Evolutionary conservation across 495 filamentous ascomycete species (phyloP), one percentile per base, ranked within the genome.

Genomic region (Penicillium canariense): DNA sequence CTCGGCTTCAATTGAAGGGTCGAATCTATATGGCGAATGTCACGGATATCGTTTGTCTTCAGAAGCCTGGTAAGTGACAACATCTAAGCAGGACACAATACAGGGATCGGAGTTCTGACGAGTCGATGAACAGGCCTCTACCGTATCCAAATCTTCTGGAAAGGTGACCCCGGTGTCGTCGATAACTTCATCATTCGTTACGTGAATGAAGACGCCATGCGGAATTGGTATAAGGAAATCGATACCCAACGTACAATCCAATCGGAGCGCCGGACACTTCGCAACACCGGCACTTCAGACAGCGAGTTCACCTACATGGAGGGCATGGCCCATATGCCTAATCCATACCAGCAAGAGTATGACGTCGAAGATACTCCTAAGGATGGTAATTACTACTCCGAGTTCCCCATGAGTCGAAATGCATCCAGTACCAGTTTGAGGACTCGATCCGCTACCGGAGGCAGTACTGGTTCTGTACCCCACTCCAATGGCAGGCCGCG

Each of bases 1-100:
- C 86, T 30, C 92, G 88, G 67, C 76, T 98, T 44, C 91, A 96
- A 67, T 80, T 98, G 28, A 98, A 97, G 73, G 94, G 94, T 22
- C 84, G 94, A 18, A 98, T 98, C 62, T 97, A 97, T 72, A 97
- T 98, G 93, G 91, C 93, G 50, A 98, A 98, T 66, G 93, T 98
- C 39, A 98, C 94, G 6, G 91, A 97, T 63, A 87, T 96, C 22
- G 75, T 96, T 4, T 89, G 87, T 15, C 74, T 91, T 28, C 81
- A 84, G 49, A 96, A 90, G 68, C 86, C 87, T 64, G 92, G 92
- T 96, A 85, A 46, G 62, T 62, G 72, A 57, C 11, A 31, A 14
- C 23, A 20, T 10, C 27, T 17, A 39, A n/a, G 27, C 4, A 18
- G 23, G 23, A 22, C 12, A 9, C n/a, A n/a, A n/a, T 27, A 7